phyloP scores from a whole-genome alignment of 202 grass and related monocot species.

The Saccharum hybrid region DNA sequence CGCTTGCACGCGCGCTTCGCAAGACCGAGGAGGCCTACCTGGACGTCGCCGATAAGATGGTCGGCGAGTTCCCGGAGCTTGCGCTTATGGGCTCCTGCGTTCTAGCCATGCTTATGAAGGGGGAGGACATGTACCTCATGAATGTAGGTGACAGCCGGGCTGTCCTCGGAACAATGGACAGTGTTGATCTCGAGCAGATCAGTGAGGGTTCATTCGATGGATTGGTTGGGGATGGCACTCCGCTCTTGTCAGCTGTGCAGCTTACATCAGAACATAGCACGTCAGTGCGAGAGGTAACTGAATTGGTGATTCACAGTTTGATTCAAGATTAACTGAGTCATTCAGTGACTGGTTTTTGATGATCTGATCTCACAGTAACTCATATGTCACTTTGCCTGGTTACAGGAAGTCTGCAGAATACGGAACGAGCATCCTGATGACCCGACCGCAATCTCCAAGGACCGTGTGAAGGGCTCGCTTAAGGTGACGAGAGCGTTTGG shows the following conservation, averaged over 20 bases:
- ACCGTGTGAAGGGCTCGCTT: constrained; percentile 90
- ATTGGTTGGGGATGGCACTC: constrained; percentile 51
- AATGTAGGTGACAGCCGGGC: constrained; percentile 94
- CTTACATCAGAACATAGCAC: constrained; percentile 94
- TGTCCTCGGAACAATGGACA: constrained; percentile 61
- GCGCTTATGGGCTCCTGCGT: constrained; percentile 98
- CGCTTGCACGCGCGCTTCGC: constrained; percentile 68
- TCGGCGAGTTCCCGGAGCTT: constrained; percentile 76
- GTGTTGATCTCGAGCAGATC: constrained; percentile 64
- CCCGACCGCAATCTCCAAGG: constrained; percentile 68
- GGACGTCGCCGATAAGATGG: constrained; percentile 82
- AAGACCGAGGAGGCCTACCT: constrained; percentile 80
- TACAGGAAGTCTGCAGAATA: constrained; percentile 84
- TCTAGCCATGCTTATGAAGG: constrained; percentile 94
- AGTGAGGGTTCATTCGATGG: constrained; percentile 67
- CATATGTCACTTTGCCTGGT: neutral
- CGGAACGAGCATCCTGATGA: constrained; percentile 89
- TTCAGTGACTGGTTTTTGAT: constrained; percentile 6
- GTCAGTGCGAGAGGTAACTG: constrained; percentile 57
- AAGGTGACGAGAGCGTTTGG: constrained; percentile 98
- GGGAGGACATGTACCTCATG: constrained; percentile 91
- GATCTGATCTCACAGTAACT: constrained; percentile 17
- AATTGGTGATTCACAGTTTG: neutral
- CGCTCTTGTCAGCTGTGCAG: constrained; percentile 67
- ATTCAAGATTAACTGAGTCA: constrained; percentile 15